These are phyloP conservation scores for Byssothecium circinans DNA, from an alignment of 2,329 filamentous ascomycete species.

Conservation along the genomic window DNA sequence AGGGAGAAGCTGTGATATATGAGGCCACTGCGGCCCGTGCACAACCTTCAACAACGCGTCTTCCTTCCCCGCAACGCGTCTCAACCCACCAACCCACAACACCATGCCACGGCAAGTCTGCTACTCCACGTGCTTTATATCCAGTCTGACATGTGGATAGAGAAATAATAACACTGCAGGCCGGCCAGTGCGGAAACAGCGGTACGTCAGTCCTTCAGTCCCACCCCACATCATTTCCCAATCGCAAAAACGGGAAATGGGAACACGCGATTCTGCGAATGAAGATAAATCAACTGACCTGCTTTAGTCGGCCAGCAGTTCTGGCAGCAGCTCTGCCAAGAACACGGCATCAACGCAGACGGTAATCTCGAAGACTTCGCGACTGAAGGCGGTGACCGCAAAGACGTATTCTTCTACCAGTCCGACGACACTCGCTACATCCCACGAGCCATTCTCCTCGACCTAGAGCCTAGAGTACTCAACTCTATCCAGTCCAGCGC, in stretches of 20 bases:
- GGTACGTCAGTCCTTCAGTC: conserved; percentile 63
- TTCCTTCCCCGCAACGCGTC: conserved; percentile 38
- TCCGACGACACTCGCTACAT: conserved; percentile 99
- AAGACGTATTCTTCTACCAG: conserved; percentile 99
- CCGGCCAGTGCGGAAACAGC: conserved; percentile 99
- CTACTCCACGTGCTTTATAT: background rate
- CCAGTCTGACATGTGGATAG: conserved; percentile 51
- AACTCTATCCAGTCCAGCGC: conserved; percentile 89
- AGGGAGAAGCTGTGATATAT: background rate
- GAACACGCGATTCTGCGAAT: background rate
- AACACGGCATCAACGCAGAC: conserved; percentile 97
- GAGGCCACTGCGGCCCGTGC: conserved; percentile 11
- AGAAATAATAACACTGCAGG: conserved; percentile 99
- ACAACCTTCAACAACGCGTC: conserved; percentile 21
- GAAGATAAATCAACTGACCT: conserved; percentile 1
- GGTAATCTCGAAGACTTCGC: conserved; percentile 97
- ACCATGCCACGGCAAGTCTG: conserved; percentile 42
- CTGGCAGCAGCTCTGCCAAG: conserved; percentile 97
- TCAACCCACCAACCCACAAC: conserved; percentile 25
- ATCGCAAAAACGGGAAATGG: background rate
- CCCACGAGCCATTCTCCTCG: conserved; percentile 89
- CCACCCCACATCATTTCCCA: background rate
- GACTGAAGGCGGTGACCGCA: conserved; percentile 94
- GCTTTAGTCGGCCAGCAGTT: conserved; percentile 87
- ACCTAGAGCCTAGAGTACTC: conserved; percentile 89